Evolutionary conservation across 306 rosid species (phyloP), one percentile per base, ranked within the genome.

Genomic region (Lathyrus sativus): DNA sequence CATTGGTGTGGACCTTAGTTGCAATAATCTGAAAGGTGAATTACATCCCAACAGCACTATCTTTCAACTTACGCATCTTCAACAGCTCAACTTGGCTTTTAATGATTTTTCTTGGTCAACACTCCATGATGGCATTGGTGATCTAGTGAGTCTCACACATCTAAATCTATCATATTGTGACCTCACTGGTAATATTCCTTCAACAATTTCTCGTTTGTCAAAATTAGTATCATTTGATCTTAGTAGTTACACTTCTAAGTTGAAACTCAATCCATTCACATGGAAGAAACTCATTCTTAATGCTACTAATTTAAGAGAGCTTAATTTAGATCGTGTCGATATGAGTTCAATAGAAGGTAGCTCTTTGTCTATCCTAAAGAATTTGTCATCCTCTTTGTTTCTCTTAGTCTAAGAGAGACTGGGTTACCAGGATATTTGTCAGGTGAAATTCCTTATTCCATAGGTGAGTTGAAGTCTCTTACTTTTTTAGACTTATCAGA

Each of bases 191-290:
- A 29, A 65, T 58, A 15, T 79, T 70, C 48, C 79, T n/a, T 56
- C 73, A 28, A 38, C 48, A 69, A 69, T 79, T 65, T 74, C 83
- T 26, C 69, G 18, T 17, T 59, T 79, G 19, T 79, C 79, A n/a
- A 79, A 68, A 46, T 63, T 79, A 50, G 44, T 15, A 31, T 74
- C 79, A 38, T 79, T 79, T 55, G 65, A 56, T 74, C 68, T 79
- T 7, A 15, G 62, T 2, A 2, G 0, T n/a, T n/a, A n/a, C n/a
- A n/a, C n/a, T n/a, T n/a, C n/a, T n/a, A n/a, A n/a, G n/a, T n/a
- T n/a, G 31, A 46, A 22, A 17, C 0, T 69, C 31, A 37, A 62
- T 69, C 43, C 42, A 31, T 29, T 50, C 24, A 70, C 76, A 3
- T 76, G 81, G 81, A 22, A 44, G 0, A 76, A 5, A 9, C 60